Conservation (phyloP, 768 basidiomycete species). For the Phylloporus rhodoxanthus region DNA sequence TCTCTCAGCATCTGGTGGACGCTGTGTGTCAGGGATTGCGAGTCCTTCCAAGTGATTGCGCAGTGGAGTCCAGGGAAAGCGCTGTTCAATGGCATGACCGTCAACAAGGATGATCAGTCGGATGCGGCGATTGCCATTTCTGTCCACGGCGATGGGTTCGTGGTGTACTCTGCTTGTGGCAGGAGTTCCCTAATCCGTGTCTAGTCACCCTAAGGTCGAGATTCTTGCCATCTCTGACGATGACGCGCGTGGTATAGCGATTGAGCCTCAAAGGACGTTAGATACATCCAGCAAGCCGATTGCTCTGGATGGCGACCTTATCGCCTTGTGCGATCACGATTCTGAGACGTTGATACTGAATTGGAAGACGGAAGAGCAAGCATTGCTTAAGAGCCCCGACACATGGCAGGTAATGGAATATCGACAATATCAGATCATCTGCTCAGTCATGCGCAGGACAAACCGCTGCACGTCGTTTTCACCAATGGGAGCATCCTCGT, state of each 20-base stretch:
- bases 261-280: slow-evolving; percentile 33
- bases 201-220: slow-evolving; percentile 21
- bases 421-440: background rate
- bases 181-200: slow-evolving; percentile 10
- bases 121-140: slow-evolving; percentile 49
- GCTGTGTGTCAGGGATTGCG: slow-evolving; percentile 46
- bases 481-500: slow-evolving; percentile 45
- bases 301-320: slow-evolving; percentile 43
- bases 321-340: slow-evolving; percentile 50
- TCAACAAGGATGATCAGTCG: slow-evolving; percentile 44
- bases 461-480: slow-evolving; percentile 49
- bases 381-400: slow-evolving; percentile 38
- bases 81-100: slow-evolving; percentile 45
- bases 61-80: slow-evolving; percentile 53
- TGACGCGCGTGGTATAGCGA: slow-evolving; percentile 9
- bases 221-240: slow-evolving; percentile 23
- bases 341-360: slow-evolving; percentile 50
- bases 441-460: slow-evolving; percentile 34
- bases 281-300: slow-evolving; percentile 42
- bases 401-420: slow-evolving; percentile 28
- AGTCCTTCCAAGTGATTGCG: slow-evolving; percentile 28
- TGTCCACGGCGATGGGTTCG: slow-evolving; percentile 42
- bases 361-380: slow-evolving; percentile 45
- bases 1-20: slow-evolving; percentile 59
- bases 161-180: slow-evolving; percentile 11